Percentiles rank a stretch among this genome's conserved stretches.
These are phyloP conservation scores for Verticillium nonalfalfae DNA, from an alignment of 2,329 filamentous ascomycete genomes.

Conservation along the genomic window DNA sequence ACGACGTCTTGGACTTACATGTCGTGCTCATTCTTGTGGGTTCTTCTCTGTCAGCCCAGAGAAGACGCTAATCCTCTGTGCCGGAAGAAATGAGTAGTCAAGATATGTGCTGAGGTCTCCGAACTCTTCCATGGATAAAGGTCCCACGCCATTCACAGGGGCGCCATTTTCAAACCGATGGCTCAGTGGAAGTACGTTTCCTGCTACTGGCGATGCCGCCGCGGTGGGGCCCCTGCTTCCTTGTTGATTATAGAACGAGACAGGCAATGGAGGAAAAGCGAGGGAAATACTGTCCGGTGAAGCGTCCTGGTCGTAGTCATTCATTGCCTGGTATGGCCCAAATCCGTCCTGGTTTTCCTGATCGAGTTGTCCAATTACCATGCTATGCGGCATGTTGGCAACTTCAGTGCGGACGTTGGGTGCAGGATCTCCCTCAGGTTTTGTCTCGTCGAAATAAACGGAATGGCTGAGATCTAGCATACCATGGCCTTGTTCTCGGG, in stretches of 20 bases:
- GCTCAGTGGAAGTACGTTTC: not conserved
- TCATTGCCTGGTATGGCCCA: not conserved
- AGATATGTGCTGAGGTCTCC: slow-evolving; percentile 16
- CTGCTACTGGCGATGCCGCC: slow-evolving; percentile 7
- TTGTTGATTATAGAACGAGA: slow-evolving; percentile 18
- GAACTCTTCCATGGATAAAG: slow-evolving; percentile 3
- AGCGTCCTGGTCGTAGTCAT: slow-evolving; percentile 7
- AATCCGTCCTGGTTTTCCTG: not conserved
- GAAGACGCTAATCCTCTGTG: slow-evolving; percentile 17
- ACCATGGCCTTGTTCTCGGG: slow-evolving; percentile 17
- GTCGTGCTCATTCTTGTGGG: not conserved
- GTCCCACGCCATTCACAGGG: not conserved
- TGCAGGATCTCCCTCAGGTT: not conserved
- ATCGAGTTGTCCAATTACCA: not conserved
- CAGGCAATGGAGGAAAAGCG: slow-evolving; percentile 24
- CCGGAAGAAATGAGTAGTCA: slow-evolving; percentile 16
- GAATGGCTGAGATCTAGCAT: slow-evolving; percentile 24
- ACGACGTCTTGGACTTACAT: not conserved
- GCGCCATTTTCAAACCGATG: not conserved
- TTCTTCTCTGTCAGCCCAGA: slow-evolving; percentile 8
- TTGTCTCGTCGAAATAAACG: slow-evolving; percentile 21
- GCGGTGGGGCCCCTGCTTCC: slow-evolving; percentile 5
- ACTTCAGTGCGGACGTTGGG: not conserved
- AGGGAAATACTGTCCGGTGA: slow-evolving; percentile 17
- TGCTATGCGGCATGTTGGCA: not conserved